Percentiles rank a stretch among this genome's conserved stretches.
Conservation (phyloP, 495 filamentous ascomycete species). For the Daldinia caldariorum region DNA sequence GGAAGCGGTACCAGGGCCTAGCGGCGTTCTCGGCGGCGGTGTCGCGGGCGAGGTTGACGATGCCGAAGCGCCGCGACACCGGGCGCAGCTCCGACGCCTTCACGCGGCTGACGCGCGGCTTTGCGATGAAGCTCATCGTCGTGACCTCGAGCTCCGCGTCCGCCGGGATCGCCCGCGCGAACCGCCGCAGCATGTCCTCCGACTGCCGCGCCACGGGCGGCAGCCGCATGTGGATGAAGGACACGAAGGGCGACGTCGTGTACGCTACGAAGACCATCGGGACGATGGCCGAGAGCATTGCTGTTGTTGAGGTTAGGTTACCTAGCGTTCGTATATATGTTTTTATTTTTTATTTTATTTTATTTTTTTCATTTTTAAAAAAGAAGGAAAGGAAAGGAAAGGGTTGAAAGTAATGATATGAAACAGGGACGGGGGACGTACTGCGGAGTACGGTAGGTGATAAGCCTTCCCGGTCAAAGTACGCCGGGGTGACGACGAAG, state of each 20-base stretch:
- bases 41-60: slow-evolving; percentile 63
- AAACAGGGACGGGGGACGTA: slow-evolving; percentile 8
- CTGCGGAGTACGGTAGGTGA: slow-evolving; percentile 39
- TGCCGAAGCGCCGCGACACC: slow-evolving; percentile 53
- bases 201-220: slow-evolving; percentile 76
- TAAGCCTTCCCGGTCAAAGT: slow-evolving; percentile 57
- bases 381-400: background rate
- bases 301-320: slow-evolving; percentile 53
- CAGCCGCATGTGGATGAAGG: slow-evolving; percentile 74
- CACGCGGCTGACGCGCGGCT: slow-evolving; percentile 59
- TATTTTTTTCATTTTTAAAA: too few relatives aligned
- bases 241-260: slow-evolving; percentile 73
- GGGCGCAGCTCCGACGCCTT: slow-evolving; percentile 61
- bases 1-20: slow-evolving; percentile 52
- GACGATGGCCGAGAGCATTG: slow-evolving; percentile 66
- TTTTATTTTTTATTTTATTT: too few relatives aligned
- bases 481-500: slow-evolving; percentile 68
- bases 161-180: slow-evolving; percentile 68
- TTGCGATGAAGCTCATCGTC: slow-evolving; percentile 73
- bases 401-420: background rate
- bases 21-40: slow-evolving; percentile 39
- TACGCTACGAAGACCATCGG: slow-evolving; percentile 74
- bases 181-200: slow-evolving; percentile 71
- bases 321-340: too few relatives aligned
- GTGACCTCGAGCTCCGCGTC: slow-evolving; percentile 72